phyloP scores from a whole-genome alignment of 2,329 filamentous ascomycete species.

The Xylogone sp. region DNA sequence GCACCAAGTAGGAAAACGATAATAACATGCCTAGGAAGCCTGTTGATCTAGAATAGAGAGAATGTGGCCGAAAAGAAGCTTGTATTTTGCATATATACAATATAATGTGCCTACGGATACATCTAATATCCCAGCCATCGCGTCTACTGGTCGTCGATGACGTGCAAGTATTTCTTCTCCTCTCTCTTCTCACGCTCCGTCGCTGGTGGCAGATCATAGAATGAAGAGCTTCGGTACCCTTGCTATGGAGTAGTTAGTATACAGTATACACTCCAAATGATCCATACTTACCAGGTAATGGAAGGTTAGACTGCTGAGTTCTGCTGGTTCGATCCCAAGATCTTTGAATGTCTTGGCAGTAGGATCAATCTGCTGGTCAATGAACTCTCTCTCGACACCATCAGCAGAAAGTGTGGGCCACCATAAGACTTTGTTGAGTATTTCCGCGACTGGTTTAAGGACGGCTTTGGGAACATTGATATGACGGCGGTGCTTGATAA shows the following conservation, averaged over 20 bases:
- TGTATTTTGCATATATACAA: slow-evolving; percentile 33
- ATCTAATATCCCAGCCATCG: slow-evolving; percentile 1
- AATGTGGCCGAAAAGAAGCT: slow-evolving; percentile 21
- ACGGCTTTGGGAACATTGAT: slow-evolving; percentile 84
- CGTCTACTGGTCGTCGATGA: slow-evolving; percentile 77
- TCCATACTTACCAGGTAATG: slow-evolving; percentile 76
- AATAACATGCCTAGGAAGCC: too few relatives aligned
- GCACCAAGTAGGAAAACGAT: too few relatives aligned
- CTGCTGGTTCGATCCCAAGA: slow-evolving; percentile 82
- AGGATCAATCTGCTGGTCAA: slow-evolving; percentile 88
- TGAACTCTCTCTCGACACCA: slow-evolving; percentile 86
- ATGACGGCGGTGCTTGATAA: slow-evolving; percentile 83
- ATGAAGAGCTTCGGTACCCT: slow-evolving; percentile 82
- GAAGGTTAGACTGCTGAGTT: slow-evolving; percentile 83
- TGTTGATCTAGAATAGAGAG: too few relatives aligned
- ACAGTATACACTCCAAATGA: background rate
- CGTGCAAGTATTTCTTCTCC: slow-evolving; percentile 96
- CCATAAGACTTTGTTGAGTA: slow-evolving; percentile 83
- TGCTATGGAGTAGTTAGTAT: slow-evolving; percentile 55
- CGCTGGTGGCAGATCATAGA: slow-evolving; percentile 90
- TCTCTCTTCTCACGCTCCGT: slow-evolving; percentile 93
- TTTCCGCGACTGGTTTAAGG: slow-evolving; percentile 68
- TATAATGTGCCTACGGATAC: slow-evolving; percentile 15
- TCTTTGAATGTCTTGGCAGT: slow-evolving; percentile 95
- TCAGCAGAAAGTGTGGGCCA: slow-evolving; percentile 82